These are phyloP conservation scores for Linaria vulgaris DNA, from an alignment of 257 asterid genomes.

Conservation along the genomic window DNA sequence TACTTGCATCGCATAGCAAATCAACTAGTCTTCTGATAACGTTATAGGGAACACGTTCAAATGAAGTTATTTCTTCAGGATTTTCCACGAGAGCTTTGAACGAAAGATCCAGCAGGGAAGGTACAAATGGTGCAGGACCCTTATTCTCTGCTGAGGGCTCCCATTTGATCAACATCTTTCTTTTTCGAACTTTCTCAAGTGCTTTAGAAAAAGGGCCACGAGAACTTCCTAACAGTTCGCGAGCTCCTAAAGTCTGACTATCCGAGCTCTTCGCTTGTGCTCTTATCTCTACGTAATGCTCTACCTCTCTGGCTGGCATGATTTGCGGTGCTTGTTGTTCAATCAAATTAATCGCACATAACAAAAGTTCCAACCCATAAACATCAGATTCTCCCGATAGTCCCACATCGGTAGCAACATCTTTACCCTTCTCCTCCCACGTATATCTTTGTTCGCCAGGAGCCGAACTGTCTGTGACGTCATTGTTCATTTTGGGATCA, in stretches of 20 bases:
- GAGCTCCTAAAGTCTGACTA: too few species aligned
- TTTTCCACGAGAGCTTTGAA: constrained; percentile 56
- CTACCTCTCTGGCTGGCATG: too few species aligned
- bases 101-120: constrained; percentile 65
- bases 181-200: constrained; percentile 47
- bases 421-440: constrained; percentile 55
- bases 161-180: constrained; percentile 54
- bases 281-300: too few species aligned
- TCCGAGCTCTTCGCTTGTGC: too few species aligned
- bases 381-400: constrained; percentile 35
- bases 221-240: constrained; percentile 41
- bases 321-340: background rate
- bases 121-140: constrained; percentile 30
- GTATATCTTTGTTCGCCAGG: constrained; percentile 41
- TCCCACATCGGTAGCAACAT: constrained; percentile 38
- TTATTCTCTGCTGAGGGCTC: constrained; percentile 30
- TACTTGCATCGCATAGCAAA: constrained; percentile 52
- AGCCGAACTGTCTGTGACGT: constrained; percentile 32
- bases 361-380: constrained; percentile 24
- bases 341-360: background rate
- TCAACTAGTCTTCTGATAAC: constrained; percentile 52
- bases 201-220: constrained; percentile 58
- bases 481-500: background rate
- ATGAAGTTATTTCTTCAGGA: constrained; percentile 61
- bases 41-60: constrained; percentile 54